These are phyloP conservation scores for Dictyostelium capitatum DNA, from an alignment of 78 protist species.

Conservation along the genomic window DNA sequence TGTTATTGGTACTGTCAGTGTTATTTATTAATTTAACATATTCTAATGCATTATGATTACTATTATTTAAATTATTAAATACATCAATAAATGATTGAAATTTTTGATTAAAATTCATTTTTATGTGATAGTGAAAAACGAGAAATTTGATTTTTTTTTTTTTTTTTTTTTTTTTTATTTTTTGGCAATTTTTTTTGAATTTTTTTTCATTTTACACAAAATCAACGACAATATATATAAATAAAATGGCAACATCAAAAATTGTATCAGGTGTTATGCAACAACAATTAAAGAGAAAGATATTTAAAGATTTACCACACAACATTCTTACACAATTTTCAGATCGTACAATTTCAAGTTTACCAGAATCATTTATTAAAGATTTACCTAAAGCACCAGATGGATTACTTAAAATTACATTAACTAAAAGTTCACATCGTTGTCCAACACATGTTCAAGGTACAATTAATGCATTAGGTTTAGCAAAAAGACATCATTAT, in stretches of 20 bases:
- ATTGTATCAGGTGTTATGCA: background rate
- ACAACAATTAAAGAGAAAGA: constrained; percentile 17
- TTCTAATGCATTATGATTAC: constrained; percentile 3
- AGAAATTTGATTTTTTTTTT: background rate
- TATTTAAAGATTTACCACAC: constrained; percentile 61
- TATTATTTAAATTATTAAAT: background rate
- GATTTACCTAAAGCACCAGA: constrained; percentile 51
- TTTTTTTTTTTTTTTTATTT: background rate
- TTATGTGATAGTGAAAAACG: no score
- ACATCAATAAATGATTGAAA: background rate
- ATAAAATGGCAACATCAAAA: constrained; percentile 20
- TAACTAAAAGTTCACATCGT: constrained; percentile 24
- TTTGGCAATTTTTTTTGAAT: background rate
- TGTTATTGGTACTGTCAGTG: no score
- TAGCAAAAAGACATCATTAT: constrained; percentile 36
- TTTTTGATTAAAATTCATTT: no score
- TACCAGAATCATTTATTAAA: constrained; percentile 6
- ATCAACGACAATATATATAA: background rate
- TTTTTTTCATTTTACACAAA: no score
- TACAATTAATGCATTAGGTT: constrained; percentile 54
- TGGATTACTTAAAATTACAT: constrained; percentile 62
- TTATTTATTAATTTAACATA: background rate
- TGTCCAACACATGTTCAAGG: constrained; percentile 26
- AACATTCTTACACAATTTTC: constrained; percentile 41
- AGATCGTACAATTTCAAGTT: constrained; percentile 11